A percentile compares a stretch with the other conserved stretches of the same genome.
Evolutionary conservation across 179 eudicot genomes (phyloP).

Genomic region (Corrigiola litoralis): DNA sequence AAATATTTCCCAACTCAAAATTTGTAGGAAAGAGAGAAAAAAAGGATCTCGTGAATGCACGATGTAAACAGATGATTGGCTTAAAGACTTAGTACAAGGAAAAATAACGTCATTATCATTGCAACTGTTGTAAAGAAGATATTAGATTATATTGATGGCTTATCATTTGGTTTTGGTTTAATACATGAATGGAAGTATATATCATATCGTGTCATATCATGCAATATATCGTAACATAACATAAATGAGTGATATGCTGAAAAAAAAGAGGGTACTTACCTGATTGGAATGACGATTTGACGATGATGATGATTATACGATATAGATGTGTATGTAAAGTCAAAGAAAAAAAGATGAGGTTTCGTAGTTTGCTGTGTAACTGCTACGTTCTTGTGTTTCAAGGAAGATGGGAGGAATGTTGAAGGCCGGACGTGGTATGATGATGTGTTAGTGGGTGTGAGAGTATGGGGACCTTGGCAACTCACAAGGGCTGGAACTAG

Average conservation of each 20-base stretch:
- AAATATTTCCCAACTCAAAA: constrained; percentile 1
- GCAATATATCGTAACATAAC: not conserved
- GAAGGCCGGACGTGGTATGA: not conserved
- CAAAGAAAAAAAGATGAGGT: not conserved
- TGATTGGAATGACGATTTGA: not conserved
- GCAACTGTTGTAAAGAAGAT: not conserved
- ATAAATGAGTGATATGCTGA: not conserved
- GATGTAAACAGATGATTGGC: constrained; percentile 5
- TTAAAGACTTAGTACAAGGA: not conserved
- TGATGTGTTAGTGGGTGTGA: constrained; percentile 1
- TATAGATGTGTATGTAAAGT: not conserved
- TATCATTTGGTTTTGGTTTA: no score
- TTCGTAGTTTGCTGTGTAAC: not conserved
- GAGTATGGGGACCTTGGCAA: not conserved
- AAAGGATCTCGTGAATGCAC: constrained; percentile 6
- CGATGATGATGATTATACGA: not conserved
- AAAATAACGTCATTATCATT: constrained; percentile 1
- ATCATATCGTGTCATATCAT: no score
- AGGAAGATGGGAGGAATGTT: not conserved
- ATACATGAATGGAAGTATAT: not conserved
- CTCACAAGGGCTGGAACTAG: not conserved
- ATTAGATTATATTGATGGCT: no score
- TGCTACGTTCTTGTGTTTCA: constrained; percentile 3
- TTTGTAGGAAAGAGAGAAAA: not conserved
- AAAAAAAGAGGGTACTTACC: not conserved